Base-by-base conservation (phyloP, 1,139 yeast genomes). In the Nadsonia starkeyi-henricii region DNA sequence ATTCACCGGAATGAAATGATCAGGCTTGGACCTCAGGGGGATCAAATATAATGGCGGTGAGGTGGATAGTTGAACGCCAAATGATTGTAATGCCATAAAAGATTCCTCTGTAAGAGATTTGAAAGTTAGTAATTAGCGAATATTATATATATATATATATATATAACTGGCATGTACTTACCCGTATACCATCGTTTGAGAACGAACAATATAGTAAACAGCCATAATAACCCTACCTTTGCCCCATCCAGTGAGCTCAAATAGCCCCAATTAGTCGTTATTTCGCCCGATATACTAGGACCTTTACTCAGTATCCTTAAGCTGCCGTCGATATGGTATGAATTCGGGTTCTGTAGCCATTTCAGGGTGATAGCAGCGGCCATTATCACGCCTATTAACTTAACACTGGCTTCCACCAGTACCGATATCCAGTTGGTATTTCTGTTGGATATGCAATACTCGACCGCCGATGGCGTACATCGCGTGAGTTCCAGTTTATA, bases 1-100 rank as follows among this genome's bases (percentile, higher is more conserved):
- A 19, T 65, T 64, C 30, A 67, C 61, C 0, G 80, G 78, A 20
- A 77, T 68, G 56, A 77, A 77, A 12, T 33, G 15, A 33, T 33
- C 43, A 51, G 50, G 15, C 54, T 55, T 2, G 47, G 49, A 17
- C 52, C 53, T 9, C 55, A 33, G 39, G 4, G 39, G 51, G 17
- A 57, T 48, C 21, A 50, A 46, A 20, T 57, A 54, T 36, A 55
- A 50, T 5, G 47, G 50, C 2, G 62, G 59, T 1, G 57, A 45
- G 7, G 57, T 49, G 8, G 57, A 52, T 2, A 64, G 52, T 48
- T 64, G 67, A 3, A 64, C 45, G 1, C 68, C 68, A 33, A 63
- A 54, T 20, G 59, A 57, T 42, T 57, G 57, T 37, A 64, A 49
- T 5, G 61, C 64, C 46, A 62, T 42, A 17, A 63, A 49, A 8